Conservation (phyloP, 805 yeast species). For the Candida railenensis region DNA sequence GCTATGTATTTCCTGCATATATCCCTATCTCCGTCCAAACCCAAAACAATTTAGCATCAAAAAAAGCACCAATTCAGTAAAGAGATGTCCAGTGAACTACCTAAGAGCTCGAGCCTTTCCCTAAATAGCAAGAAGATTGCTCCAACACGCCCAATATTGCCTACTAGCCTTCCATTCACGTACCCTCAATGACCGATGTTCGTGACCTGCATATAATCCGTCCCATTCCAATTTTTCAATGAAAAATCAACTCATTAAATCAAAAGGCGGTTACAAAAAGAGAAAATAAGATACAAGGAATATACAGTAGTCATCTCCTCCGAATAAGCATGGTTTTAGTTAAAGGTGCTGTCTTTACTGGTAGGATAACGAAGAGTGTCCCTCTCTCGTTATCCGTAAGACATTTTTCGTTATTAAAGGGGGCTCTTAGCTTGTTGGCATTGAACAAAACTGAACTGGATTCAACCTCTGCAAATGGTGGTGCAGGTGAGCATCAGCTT, state of each 20-base stretch:
- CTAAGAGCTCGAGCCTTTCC: no score
- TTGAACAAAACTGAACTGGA: slow-evolving; percentile 4
- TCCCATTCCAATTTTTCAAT: no score
- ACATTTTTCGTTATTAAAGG: slow-evolving; percentile 4
- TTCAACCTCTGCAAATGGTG: background rate
- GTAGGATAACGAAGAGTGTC: background rate
- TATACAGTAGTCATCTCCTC: background rate
- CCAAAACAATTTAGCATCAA: no score
- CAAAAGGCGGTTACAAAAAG: background rate
- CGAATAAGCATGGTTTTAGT: background rate
- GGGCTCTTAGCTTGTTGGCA: slow-evolving; percentile 5
- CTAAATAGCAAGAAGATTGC: no score
- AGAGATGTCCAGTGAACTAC: no score
- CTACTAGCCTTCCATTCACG: background rate
- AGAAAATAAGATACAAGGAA: background rate
- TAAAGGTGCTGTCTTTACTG: background rate
- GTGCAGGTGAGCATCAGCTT: background rate
- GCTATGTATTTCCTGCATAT: no score
- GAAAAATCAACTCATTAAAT: slow-evolving; percentile 1
- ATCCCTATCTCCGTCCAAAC: no score
- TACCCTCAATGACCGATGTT: background rate
- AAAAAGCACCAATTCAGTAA: no score
- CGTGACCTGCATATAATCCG: background rate
- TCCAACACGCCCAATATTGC: background rate
- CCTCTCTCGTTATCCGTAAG: background rate